Evolutionary conservation across 2,329 filamentous ascomycete species (phyloP).

Genomic region (Penicillium oxalicum): DNA sequence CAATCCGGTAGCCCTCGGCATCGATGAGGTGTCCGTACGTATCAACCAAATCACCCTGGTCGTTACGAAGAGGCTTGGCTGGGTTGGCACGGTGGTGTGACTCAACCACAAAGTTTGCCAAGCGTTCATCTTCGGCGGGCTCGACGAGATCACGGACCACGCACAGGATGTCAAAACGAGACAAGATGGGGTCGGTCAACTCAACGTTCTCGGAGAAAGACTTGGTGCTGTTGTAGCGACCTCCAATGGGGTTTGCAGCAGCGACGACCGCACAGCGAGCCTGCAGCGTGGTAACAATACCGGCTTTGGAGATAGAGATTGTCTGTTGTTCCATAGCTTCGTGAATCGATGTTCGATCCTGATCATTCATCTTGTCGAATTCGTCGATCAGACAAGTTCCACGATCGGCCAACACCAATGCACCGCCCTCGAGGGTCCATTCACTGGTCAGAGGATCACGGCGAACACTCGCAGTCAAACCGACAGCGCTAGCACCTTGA

Average conservation of each 20-base stretch:
- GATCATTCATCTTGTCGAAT: conserved; percentile 99
- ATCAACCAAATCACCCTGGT: conserved; percentile 40
- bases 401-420: conserved; percentile 87
- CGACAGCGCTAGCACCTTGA: conserved; percentile 93
- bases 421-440: conserved; percentile 95
- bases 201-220: conserved; percentile 96
- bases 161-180: conserved; percentile 94
- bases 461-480: conserved; percentile 93
- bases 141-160: conserved; percentile 95
- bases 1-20: conserved; percentile 50
- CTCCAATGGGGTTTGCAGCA: conserved; percentile 91
- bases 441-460: conserved; percentile 92
- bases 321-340: conserved; percentile 99
- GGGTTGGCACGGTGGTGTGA: conserved; percentile 90
- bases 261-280: conserved; percentile 94
- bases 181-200: conserved; percentile 92
- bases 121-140: conserved; percentile 81
- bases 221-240: conserved; percentile 92
- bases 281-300: conserved; percentile 95
- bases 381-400: conserved; percentile 96
- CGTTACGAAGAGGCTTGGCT: conserved; percentile 46
- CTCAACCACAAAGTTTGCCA: conserved; percentile 90
- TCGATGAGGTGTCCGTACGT: conserved; percentile 53
- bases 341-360: conserved; percentile 96
- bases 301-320: conserved; percentile 97